Conservation (phyloP, 2,329 filamentous ascomycete species). For the Cadophora sp. region DNA sequence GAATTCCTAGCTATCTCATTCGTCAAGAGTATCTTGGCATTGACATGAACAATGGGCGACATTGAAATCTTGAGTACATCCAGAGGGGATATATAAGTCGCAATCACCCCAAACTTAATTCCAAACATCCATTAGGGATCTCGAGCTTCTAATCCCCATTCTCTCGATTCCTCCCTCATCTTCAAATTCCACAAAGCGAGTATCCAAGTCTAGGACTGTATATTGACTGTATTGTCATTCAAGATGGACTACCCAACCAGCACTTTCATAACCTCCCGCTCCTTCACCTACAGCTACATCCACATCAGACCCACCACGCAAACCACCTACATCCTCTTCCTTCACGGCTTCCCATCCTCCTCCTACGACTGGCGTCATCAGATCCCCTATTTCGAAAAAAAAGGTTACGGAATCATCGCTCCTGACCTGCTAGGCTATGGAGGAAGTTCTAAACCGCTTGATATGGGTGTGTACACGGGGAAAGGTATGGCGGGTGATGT, state of each 20-base stretch:
- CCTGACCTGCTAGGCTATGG: constrained; percentile 52
- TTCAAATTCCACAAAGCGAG: too few relatives aligned
- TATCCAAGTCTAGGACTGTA: background rate
- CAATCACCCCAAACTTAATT: background rate
- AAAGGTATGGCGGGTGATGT: constrained; percentile 46
- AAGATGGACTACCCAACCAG: constrained; percentile 14
- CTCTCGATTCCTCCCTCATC: background rate
- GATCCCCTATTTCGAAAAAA: constrained; percentile 34
- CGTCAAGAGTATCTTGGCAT: background rate
- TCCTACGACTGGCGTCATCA: constrained; percentile 49
- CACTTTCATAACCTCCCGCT: constrained; percentile 14
- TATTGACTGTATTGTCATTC: background rate
- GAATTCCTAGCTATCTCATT: background rate
- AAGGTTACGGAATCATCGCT: constrained; percentile 52
- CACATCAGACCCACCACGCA: constrained; percentile 32
- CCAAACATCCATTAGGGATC: background rate
- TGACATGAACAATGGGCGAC: background rate
- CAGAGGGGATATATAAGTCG: background rate
- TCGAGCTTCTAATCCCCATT: background rate
- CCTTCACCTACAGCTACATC: constrained; percentile 42
- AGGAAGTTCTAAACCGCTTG: constrained; percentile 44
- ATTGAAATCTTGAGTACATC: background rate
- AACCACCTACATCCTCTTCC: constrained; percentile 50
- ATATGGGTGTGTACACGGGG: constrained; percentile 41
- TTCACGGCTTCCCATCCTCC: constrained; percentile 57